A percentile compares a stretch with the other conserved stretches of the same genome.
Conservation (phyloP, 805 yeast genomes). For the Candida boleticola region DNA sequence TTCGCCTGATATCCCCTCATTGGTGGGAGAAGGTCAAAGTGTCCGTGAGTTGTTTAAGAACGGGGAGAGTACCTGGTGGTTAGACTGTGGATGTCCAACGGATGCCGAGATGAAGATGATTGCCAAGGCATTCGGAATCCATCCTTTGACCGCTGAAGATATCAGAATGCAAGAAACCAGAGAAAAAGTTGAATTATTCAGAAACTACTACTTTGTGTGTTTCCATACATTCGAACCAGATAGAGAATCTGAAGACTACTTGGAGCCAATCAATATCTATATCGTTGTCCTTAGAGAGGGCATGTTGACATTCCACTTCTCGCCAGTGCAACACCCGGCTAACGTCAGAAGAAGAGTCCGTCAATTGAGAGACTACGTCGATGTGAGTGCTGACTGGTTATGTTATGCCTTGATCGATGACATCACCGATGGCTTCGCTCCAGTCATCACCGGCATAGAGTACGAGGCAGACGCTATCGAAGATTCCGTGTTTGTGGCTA, state of each 20-base stretch:
- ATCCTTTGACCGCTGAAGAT: constrained; percentile 97
- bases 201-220: constrained; percentile 88
- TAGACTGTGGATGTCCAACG: constrained; percentile 91
- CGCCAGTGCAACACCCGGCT: constrained; percentile 58
- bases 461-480: constrained; percentile 82
- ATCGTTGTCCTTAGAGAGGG: constrained; percentile 63
- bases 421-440: constrained; percentile 82
- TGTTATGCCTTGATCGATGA: constrained; percentile 83
- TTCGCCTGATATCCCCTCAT: constrained; percentile 80
- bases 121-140: constrained; percentile 93
- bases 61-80: constrained; percentile 89
- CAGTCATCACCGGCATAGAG: constrained; percentile 73
- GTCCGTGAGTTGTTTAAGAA: constrained; percentile 68
- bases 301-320: constrained; percentile 56
- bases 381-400: constrained; percentile 77
- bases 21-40: constrained; percentile 63
- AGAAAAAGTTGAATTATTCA: constrained; percentile 93
- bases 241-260: constrained; percentile 72
- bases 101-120: constrained; percentile 91
- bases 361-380: constrained; percentile 73
- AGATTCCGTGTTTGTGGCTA: constrained; percentile 78
- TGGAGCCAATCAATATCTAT: constrained; percentile 77
- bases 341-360: constrained; percentile 81
- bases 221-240: constrained; percentile 96
- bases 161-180: constrained; percentile 94